These are phyloP conservation scores for Lentinus brumalis DNA, from an alignment of 768 basidiomycete genomes.

Conservation along the genomic window DNA sequence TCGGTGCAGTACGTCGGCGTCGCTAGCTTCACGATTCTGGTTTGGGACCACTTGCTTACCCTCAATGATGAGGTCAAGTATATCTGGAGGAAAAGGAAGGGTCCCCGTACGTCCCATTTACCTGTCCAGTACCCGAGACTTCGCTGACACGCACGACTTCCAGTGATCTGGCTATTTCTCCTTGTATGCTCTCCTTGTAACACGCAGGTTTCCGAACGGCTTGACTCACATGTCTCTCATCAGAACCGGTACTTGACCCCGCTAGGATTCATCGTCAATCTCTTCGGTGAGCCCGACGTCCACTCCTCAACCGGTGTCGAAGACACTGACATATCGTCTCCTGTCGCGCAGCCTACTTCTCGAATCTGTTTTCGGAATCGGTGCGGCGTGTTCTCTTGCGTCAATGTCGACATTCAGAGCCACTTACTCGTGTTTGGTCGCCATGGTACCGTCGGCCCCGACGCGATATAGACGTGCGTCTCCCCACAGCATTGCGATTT, in stretches of 20 bases:
- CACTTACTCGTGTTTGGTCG: neutral
- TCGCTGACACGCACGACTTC: neutral
- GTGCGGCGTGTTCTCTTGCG: constrained; percentile 9
- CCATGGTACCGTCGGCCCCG: too few species aligned
- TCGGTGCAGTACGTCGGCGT: constrained; percentile 50
- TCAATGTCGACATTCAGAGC: too few species aligned
- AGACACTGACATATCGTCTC: too few species aligned
- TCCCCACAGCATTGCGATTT: too few species aligned
- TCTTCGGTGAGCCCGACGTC: constrained; percentile 30
- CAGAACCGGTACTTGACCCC: constrained; percentile 70
- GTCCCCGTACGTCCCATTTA: constrained; percentile 40
- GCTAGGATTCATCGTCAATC: constrained; percentile 60
- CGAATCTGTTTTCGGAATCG: constrained; percentile 14
- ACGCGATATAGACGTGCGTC: constrained; percentile 1
- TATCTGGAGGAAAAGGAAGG: constrained; percentile 54
- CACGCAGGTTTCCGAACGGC: neutral
- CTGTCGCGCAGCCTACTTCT: constrained; percentile 25
- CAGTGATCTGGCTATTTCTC: constrained; percentile 40
- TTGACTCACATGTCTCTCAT: neutral
- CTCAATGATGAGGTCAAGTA: constrained; percentile 53
- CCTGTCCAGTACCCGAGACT: neutral
- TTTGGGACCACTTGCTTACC: constrained; percentile 61
- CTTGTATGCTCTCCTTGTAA: constrained; percentile 30
- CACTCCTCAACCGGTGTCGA: neutral
- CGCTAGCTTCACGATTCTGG: constrained; percentile 49